Conservation (phyloP, 2,329 filamentous ascomycete species). For the Cercospora brassicicola region DNA sequence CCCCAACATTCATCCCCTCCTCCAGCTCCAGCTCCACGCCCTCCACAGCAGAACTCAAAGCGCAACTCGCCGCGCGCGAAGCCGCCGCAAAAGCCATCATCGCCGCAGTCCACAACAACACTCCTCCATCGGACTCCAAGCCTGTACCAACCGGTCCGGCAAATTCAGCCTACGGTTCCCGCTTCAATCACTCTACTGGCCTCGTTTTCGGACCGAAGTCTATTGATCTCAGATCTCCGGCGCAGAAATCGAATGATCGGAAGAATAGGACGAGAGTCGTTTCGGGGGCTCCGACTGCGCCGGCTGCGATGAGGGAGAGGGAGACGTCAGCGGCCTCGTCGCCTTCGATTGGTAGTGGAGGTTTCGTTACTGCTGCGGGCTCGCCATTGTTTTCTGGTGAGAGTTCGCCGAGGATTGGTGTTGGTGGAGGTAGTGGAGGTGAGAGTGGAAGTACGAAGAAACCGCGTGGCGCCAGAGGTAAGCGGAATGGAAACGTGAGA, state of each 20-base stretch:
- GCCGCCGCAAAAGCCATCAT: constrained; percentile 1
- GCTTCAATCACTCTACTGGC: not conserved
- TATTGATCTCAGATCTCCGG: not conserved
- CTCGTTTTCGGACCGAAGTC: not conserved
- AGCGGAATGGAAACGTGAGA: not conserved
- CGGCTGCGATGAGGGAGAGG: not conserved
- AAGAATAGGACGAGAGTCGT: not conserved
- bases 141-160: not conserved
- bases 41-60: not conserved
- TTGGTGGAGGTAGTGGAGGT: not conserved
- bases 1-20: not conserved
- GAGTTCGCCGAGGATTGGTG: not conserved
- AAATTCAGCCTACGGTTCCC: not conserved
- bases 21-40: not conserved
- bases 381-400: not conserved
- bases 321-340: not conserved
- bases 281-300: not conserved
- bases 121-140: not conserved
- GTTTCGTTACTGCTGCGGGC: too few species aligned
- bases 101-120: not conserved
- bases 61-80: not conserved
- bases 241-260: not conserved
- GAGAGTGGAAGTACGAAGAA: too few species aligned
- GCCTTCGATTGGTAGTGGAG: not conserved
- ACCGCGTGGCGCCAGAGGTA: not conserved